Evolutionary conservation across 495 filamentous ascomycete genomes (phyloP).

Genomic region (Rostrohypoxylon terebratum): DNA sequence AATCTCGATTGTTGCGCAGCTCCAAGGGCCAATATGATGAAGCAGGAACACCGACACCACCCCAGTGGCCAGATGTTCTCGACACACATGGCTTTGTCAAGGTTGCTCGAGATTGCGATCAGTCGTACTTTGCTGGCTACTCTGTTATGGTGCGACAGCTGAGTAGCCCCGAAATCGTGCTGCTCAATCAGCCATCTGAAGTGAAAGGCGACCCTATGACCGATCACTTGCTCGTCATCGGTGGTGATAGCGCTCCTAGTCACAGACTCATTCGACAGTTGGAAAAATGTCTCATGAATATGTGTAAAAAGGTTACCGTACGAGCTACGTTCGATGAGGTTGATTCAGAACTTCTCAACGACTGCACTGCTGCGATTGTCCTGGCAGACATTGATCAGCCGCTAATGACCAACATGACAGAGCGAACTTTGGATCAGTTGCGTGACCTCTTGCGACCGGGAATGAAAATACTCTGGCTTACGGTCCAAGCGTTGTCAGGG

Average conservation of each 20-base stretch:
- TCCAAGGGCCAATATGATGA: slow-evolving; percentile 2
- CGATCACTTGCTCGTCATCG: slow-evolving; percentile 52
- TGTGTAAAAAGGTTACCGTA: slow-evolving; percentile 39
- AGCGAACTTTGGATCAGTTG: slow-evolving; percentile 46
- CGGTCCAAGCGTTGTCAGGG: slow-evolving; percentile 34
- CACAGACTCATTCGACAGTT: slow-evolving; percentile 37
- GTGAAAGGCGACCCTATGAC: slow-evolving; percentile 8
- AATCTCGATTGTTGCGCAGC: slow-evolving; percentile 37
- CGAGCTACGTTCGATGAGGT: slow-evolving; percentile 42
- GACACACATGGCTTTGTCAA: slow-evolving; percentile 51
- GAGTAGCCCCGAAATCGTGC: slow-evolving; percentile 34
- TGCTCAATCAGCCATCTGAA: slow-evolving; percentile 18
- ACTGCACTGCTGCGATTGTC: slow-evolving; percentile 51
- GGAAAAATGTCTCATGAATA: slow-evolving; percentile 22
- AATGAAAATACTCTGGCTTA: slow-evolving; percentile 58
- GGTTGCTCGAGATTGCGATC: slow-evolving; percentile 42
- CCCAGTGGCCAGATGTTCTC: slow-evolving; percentile 52
- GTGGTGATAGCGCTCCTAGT: slow-evolving; percentile 35
- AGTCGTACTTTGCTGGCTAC: slow-evolving; percentile 48
- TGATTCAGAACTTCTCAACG: slow-evolving; percentile 14
- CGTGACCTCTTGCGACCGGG: slow-evolving; percentile 51
- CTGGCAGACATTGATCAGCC: slow-evolving; percentile 54
- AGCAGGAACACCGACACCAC: slow-evolving; percentile 31
- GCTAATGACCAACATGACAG: slow-evolving; percentile 53
- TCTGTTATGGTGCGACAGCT: slow-evolving; percentile 55